Evolutionary conservation across 2,329 filamentous ascomycete species (phyloP).

Genomic region (Lecanicillium sp.): DNA sequence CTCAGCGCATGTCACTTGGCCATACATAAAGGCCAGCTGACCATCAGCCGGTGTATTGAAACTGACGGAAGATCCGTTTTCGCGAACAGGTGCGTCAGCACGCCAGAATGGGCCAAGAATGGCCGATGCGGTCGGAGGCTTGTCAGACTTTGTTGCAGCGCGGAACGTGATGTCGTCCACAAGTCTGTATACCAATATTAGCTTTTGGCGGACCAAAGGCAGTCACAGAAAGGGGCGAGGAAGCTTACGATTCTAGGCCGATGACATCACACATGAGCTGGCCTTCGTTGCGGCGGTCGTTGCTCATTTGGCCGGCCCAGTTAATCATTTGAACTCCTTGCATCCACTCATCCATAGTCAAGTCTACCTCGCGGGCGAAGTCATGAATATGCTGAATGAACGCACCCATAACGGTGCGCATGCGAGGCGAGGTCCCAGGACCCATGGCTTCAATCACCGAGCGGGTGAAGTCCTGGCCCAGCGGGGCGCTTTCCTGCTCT

Average conservation of each 20-base stretch:
- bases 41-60: conserved; percentile 38
- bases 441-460: conserved; percentile 68
- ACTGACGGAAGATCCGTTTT: conserved; percentile 64
- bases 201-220: neutral
- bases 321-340: conserved; percentile 52
- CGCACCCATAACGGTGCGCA: conserved; percentile 58
- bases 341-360: conserved; percentile 77
- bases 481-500: conserved; percentile 12
- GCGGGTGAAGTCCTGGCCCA: conserved; percentile 55
- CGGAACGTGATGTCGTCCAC: conserved; percentile 78
- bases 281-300: conserved; percentile 63
- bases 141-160: conserved; percentile 32
- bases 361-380: conserved; percentile 70
- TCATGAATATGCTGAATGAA: conserved; percentile 72
- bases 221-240: neutral
- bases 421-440: conserved; percentile 59
- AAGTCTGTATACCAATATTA: conserved; percentile 30
- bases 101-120: conserved; percentile 85
- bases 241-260: conserved; percentile 58
- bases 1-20: conserved; percentile 43
- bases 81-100: conserved; percentile 58
- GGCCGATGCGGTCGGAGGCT: conserved; percentile 60
- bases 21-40: conserved; percentile 57
- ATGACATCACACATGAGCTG: conserved; percentile 67
- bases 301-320: conserved; percentile 61